Conservation (phyloP, 208 protist genomes). For the Trypanosoma caninum region DNA sequence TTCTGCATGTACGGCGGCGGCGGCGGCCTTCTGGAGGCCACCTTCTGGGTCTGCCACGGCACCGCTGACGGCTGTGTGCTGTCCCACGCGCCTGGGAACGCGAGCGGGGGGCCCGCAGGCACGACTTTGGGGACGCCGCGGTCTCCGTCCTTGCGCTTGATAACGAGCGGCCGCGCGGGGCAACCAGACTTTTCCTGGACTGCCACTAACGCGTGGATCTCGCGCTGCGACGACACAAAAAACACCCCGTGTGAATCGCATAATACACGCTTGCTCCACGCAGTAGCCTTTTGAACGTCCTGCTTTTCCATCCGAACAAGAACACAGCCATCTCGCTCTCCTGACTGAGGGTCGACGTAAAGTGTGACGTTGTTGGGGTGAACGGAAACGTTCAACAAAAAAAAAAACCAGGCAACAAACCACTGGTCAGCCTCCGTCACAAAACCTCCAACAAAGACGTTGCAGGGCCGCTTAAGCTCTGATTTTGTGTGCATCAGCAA, state of each 20-base stretch:
- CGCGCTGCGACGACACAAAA: conserved; percentile 13
- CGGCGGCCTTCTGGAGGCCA: not conserved
- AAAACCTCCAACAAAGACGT: conserved; percentile 49
- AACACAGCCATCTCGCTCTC: conserved; percentile 21
- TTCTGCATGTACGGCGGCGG: conserved; percentile 50
- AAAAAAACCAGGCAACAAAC: conserved; percentile 60
- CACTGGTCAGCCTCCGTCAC: conserved; percentile 20
- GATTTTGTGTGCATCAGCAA: conserved; percentile 5
- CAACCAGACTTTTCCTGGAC: conserved; percentile 14
- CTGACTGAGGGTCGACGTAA: conserved; percentile 17
- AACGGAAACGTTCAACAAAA: conserved; percentile 23
- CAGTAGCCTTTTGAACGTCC: conserved; percentile 18
- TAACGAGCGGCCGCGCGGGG: conserved; percentile 14
- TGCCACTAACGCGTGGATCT: conserved; percentile 16
- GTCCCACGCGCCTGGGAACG: conserved; percentile 16
- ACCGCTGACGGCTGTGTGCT: not conserved
- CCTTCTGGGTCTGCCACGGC: conserved; percentile 9
- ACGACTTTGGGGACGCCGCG: not conserved
- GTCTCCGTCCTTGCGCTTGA: conserved; percentile 6
- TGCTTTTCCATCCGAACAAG: conserved; percentile 18
- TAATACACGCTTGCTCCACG: conserved; percentile 26
- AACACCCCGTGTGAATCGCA: conserved; percentile 24
- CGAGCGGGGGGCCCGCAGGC: conserved; percentile 6
- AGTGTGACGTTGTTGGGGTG: conserved; percentile 23
- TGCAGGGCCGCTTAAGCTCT: conserved; percentile 6